These are phyloP conservation scores for Calocybe indica DNA, from an alignment of 768 basidiomycete species.

Conservation along the genomic window DNA sequence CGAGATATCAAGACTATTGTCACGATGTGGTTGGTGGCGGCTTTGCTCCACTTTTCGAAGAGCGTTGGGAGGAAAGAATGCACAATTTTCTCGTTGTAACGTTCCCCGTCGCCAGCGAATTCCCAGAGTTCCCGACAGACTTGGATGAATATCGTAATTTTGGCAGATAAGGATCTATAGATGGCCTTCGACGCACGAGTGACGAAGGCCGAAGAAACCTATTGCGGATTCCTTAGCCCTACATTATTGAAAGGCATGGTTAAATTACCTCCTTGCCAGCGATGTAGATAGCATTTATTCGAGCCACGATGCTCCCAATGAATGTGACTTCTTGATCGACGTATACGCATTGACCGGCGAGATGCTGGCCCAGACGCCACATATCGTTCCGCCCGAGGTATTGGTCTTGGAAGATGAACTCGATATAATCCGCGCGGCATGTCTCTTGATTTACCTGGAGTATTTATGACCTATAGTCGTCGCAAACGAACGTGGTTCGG, in stretches of 20 bases:
- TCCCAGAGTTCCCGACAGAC: conserved; percentile 96
- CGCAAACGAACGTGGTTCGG: neutral
- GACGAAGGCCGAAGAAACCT: conserved; percentile 82
- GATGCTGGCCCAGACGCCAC: conserved; percentile 86
- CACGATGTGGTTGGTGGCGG: conserved; percentile 86
- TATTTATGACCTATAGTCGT: conserved; percentile 7
- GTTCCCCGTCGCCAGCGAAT: conserved; percentile 93
- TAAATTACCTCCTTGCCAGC: conserved; percentile 53
- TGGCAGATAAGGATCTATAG: conserved; percentile 87
- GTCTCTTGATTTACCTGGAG: conserved; percentile 60
- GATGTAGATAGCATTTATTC: conserved; percentile 75
- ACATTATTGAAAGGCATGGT: conserved; percentile 2
- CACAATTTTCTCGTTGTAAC: conserved; percentile 95
- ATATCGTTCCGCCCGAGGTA: conserved; percentile 95
- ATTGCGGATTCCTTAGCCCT: conserved; percentile 1
- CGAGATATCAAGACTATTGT: conserved; percentile 93
- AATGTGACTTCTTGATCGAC: conserved; percentile 82
- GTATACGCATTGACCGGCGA: conserved; percentile 79
- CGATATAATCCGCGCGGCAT: conserved; percentile 71
- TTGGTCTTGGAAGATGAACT: conserved; percentile 91
- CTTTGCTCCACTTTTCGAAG: conserved; percentile 78
- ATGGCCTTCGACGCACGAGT: conserved; percentile 82
- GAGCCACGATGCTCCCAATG: conserved; percentile 76
- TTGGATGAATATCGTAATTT: conserved; percentile 92
- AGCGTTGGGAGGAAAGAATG: conserved; percentile 93